Base-by-base conservation (phyloP, 2,329 filamentous ascomycete species). In the Epichloe uncinata region DNA sequence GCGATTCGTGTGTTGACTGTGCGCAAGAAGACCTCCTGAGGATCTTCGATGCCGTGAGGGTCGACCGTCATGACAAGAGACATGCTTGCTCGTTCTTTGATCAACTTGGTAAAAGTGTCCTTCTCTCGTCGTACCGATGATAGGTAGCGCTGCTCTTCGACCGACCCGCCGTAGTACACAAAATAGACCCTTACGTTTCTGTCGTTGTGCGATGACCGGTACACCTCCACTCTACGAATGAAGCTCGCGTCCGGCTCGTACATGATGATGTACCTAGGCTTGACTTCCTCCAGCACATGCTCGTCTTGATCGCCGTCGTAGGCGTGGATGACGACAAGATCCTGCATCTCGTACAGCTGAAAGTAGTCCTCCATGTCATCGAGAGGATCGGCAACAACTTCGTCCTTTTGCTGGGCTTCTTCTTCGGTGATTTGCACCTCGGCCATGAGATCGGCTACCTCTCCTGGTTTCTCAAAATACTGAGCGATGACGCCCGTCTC, bases 1-100 rank as follows among this genome's bases (percentile, higher is more conserved):
- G 93, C 93, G 59, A 98, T 97, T 52, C 93, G 81, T 5, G 93
- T 98, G 68, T 97, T 98, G 65, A 98, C 82, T 3, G 91, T 97
- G 38, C 93, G 85, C 6, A 98, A 76, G 66, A 98, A 97, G 22
- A 84, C 79, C 63, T 97, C 90, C 66, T 97, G 85, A 0, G 89
- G 85, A 55, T 95, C 88, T 58, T 88, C 81, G 46, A 79, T 72
- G 45, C 77, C 79, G 57, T 82, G 77, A 0, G 77, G 69, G 54
- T 91, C 85, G 41, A 81, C 78, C 1, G 83, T 88, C 65, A 96
- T 77, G 36, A 90, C 91, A 45, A 97, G 66, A 0, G 90, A 87
- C 93, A 98, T 97, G 63, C 80, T 83, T 56, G 88, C 87, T 53
- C 91, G 87, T 69, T 98, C 93, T 58, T 88, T 89, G 71, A 98